Evolutionary conservation across 495 filamentous ascomycete species (phyloP), one percentile per base, ranked within the genome.

Genomic region (Xylaria palmicola): DNA sequence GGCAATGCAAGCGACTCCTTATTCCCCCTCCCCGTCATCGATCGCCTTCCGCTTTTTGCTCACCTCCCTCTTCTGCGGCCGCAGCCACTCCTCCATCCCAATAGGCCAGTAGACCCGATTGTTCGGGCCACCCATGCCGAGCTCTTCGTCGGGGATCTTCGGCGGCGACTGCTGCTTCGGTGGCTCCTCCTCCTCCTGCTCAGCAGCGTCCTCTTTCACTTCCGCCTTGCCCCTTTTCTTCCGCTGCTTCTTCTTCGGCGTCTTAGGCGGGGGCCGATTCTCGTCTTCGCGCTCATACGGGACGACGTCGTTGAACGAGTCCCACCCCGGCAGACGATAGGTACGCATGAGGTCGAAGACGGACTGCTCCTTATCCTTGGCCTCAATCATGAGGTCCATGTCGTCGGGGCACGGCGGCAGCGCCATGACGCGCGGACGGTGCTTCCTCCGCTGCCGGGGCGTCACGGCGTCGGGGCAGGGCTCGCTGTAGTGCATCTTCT

Each of bases 361-460:
- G 0, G 94, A 92, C 72, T 97, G 94, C 73, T 98, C 94, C 74
- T 97, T 98, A 67, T 97, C 93, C 68, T 97, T 98, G 17, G 94
- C 94, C 77, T 98, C 94, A 59, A 97, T 97, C 94, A 97, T 98
- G 12, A 97, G 79, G 69, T 97, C 94, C 88, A 95, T 93, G 6
- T 86, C 85, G 5, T 84, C 77, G 1, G 86, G 77, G 65, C 92
- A 97, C 0, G 93, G 93, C 12, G 93, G 93, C 15, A 98, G 73
- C 0, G 85, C 90, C 32, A 77, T 72, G 3, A 94, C 90, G 6
- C 93, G 81, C 0, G 90, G 86, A 45, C 85, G 89, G 68, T 97
- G 93, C 72, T 96, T 96, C 36, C 93, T 79, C 15, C 93, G 79
- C 64, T 94, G 87, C 4, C 85, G 75, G 0, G 79, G 81, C 0